Evolutionary conservation across 805 yeast genomes (phyloP).

Genomic region (Kodamaea lidongshanica): DNA sequence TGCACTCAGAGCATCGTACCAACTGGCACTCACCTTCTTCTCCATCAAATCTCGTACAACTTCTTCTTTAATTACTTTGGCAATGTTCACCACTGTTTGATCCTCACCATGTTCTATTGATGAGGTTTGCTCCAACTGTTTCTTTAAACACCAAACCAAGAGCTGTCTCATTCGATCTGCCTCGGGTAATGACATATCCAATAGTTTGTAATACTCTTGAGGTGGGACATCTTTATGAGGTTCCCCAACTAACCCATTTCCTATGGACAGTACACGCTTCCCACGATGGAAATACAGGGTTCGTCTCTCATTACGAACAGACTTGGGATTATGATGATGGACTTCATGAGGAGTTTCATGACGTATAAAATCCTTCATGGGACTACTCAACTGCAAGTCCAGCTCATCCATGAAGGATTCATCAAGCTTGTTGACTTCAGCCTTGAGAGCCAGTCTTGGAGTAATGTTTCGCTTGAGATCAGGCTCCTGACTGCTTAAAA

Average conservation of each 20-base stretch:
- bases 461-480: conserved; percentile 4
- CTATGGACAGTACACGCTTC: conserved; percentile 65
- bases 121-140: conserved; percentile 29
- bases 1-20: conserved; percentile 46
- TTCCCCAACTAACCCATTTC: conserved; percentile 61
- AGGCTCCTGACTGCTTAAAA: conserved; percentile 10
- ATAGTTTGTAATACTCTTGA: conserved; percentile 52
- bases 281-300: conserved; percentile 57
- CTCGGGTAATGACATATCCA: conserved; percentile 58
- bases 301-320: conserved; percentile 26
- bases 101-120: conserved; percentile 15
- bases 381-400: conserved; percentile 8
- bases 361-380: conserved; percentile 4
- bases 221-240: conserved; percentile 60
- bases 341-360: neutral
- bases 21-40: conserved; percentile 57
- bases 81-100: conserved; percentile 43
- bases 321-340: neutral
- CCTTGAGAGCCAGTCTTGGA: conserved; percentile 4
- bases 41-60: conserved; percentile 51
- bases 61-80: conserved; percentile 61
- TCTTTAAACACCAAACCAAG: conserved; percentile 59
- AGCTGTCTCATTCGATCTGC: conserved; percentile 70
- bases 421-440: conserved; percentile 2
- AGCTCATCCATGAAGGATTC: conserved; percentile 13